phyloP scores from a whole-genome alignment of 2,329 filamentous ascomycete genomes.

The Setomelanomma holmii region DNA sequence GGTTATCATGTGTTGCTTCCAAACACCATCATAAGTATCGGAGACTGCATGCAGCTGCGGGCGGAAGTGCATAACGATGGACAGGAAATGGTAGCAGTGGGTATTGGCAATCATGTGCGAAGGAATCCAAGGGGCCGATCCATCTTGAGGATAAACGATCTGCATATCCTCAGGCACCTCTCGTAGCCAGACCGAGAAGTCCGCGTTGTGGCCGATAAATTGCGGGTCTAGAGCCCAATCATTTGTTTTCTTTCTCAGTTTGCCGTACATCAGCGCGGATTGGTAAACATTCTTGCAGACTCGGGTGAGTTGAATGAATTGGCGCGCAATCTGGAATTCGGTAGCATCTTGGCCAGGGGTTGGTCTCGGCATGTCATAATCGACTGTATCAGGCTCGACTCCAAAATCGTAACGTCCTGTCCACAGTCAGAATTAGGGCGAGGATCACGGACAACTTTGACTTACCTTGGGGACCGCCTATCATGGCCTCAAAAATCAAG shows the following conservation, averaged over 20 bases:
- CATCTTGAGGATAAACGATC: conserved; percentile 78
- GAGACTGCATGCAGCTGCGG: conserved; percentile 80
- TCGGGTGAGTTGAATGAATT: conserved; percentile 82
- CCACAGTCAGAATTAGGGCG: conserved; percentile 10
- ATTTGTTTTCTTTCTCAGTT: conserved; percentile 74
- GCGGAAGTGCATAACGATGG: conserved; percentile 84
- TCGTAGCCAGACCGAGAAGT: conserved; percentile 76
- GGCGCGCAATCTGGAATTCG: conserved; percentile 79
- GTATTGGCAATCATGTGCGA: conserved; percentile 90
- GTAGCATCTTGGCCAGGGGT: conserved; percentile 73
- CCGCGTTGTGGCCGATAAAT: conserved; percentile 79
- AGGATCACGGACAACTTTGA: neutral
- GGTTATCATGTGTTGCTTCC: conserved; percentile 87
- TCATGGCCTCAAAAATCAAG: conserved; percentile 87
- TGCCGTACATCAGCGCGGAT: conserved; percentile 77
- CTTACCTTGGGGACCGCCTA: conserved; percentile 88
- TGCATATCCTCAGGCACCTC: conserved; percentile 81
- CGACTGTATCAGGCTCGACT: conserved; percentile 76
- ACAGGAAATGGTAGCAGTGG: conserved; percentile 87
- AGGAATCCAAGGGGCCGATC: conserved; percentile 81
- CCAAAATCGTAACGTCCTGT: conserved; percentile 75
- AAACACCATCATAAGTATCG: conserved; percentile 78
- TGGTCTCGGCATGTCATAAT: conserved; percentile 71
- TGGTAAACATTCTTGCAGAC: conserved; percentile 78
- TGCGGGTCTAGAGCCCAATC: conserved; percentile 89